Base-by-base conservation (phyloP, 208 protist genomes). In the Trichomonas vaginalis region DNA sequence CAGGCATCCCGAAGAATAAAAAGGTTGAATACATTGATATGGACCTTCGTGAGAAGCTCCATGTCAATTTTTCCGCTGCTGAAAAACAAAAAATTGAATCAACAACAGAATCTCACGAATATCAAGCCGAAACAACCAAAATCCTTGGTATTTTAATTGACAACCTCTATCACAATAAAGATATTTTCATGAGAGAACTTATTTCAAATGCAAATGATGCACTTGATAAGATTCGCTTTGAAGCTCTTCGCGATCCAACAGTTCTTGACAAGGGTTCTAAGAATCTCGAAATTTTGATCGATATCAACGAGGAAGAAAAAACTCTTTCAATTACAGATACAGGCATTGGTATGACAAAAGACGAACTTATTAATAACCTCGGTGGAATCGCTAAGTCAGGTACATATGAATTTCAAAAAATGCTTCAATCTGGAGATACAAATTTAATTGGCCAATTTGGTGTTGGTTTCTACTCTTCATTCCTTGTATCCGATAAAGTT, bases 361-460 rank as follows among this genome's bases (percentile, higher is more conserved):
- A 98, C 9, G 99, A 99, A 70, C 97, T 99, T 0, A 97, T 99
- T n/a, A 98, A 98, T 23, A 98, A 99, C 96, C 98, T 99, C 15
- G 99, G 99, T 96, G 99, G 98, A 10, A 99, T 99, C 96, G 99
- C 99, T 40, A 97, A 98, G 35, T 99, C 99, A 15, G 99, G 99
- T 95, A 99, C 99, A 17, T 96, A 95, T 21, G 83, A 95, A 17
- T 97, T 97, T 96, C 95, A 97, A 95, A 96, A 97, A 96, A 95
- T 96, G 87, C 95, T 96, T 48, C 95, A 95, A 83, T 96, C 96
- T n/a, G 96, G 96, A 61, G 98, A 99, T 96, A 97, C 97, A 95
- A 99, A 98, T 96, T 97, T 99, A 37, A 99, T 99, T 98, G 99
- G 99, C 70, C 99, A 99, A 98, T 99, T 99, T 96, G 99, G 99